These are phyloP conservation scores for Fraxinus americana DNA, from an alignment of 257 asterid genomes.

Conservation along the genomic window DNA sequence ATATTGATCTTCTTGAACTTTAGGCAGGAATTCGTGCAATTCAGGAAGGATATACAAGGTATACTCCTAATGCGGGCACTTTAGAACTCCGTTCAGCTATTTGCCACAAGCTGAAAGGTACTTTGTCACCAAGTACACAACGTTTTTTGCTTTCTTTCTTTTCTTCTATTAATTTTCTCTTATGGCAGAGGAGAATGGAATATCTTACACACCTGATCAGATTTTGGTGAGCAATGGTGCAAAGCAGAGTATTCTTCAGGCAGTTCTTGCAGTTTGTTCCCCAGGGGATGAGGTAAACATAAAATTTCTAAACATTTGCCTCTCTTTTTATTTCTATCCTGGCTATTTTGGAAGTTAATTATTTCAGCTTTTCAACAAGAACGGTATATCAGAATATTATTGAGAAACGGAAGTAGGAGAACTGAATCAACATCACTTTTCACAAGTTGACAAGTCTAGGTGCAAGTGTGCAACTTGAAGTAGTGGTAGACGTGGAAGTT, in stretches of 20 bases:
- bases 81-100: constrained; percentile 83
- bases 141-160: background rate
- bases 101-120: constrained; percentile 90
- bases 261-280: constrained; percentile 91
- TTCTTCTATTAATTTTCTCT: constrained; percentile 1
- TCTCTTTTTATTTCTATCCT: background rate
- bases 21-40: constrained; percentile 96
- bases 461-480: background rate
- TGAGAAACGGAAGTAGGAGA: background rate
- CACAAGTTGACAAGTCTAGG: background rate
- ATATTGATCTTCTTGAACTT: background rate
- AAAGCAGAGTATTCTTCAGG: constrained; percentile 87
- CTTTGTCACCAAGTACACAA: background rate
- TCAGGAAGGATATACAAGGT: constrained; percentile 87
- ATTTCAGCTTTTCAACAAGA: background rate
- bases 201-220: constrained; percentile 85
- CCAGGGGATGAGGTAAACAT: constrained; percentile 90
- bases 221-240: constrained; percentile 97
- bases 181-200: constrained; percentile 80
- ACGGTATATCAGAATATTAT: background rate
- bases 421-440: background rate
- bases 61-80: constrained; percentile 93
- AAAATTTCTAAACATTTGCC: constrained; percentile 2
- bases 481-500: background rate
- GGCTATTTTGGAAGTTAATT: background rate